Conservation (phyloP, 2,329 filamentous ascomycete species). For the Myriosclerotinia duriaeana region DNA sequence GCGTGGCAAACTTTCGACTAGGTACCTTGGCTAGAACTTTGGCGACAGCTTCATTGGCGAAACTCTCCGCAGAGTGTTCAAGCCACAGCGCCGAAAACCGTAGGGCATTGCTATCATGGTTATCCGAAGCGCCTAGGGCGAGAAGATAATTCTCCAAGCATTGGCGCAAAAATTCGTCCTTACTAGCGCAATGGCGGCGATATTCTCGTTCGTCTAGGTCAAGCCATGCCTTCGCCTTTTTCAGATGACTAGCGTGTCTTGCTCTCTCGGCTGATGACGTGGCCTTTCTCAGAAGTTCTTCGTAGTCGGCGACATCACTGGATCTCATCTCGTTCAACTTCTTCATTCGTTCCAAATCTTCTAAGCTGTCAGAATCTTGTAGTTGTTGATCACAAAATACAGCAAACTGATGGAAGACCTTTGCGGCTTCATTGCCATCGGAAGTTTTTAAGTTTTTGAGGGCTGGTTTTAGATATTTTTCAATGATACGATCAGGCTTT, state of each 20-base stretch:
- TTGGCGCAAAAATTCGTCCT: slow-evolving; percentile 80
- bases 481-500: slow-evolving; percentile 86
- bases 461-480: slow-evolving; percentile 80
- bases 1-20: slow-evolving; percentile 83
- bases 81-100: slow-evolving; percentile 95
- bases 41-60: slow-evolving; percentile 74
- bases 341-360: slow-evolving; percentile 79
- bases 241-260: slow-evolving; percentile 59
- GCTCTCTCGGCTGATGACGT: slow-evolving; percentile 51
- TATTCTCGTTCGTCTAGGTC: slow-evolving; percentile 88
- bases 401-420: slow-evolving; percentile 93
- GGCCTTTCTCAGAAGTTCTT: slow-evolving; percentile 51
- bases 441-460: slow-evolving; percentile 73
- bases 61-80: slow-evolving; percentile 73
- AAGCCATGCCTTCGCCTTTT: slow-evolving; percentile 82
- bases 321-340: slow-evolving; percentile 77
- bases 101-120: slow-evolving; percentile 84
- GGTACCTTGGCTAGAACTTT: slow-evolving; percentile 72
- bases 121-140: slow-evolving; percentile 79
- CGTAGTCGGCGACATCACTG: slow-evolving; percentile 74
- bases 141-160: slow-evolving; percentile 92
- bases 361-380: slow-evolving; percentile 78
- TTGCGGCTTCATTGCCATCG: slow-evolving; percentile 71
- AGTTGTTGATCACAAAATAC: slow-evolving; percentile 93
- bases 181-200: slow-evolving; percentile 70